Base-by-base conservation (phyloP, 2,329 filamentous ascomycete genomes). In the Cyphellophora attinorum region DNA sequence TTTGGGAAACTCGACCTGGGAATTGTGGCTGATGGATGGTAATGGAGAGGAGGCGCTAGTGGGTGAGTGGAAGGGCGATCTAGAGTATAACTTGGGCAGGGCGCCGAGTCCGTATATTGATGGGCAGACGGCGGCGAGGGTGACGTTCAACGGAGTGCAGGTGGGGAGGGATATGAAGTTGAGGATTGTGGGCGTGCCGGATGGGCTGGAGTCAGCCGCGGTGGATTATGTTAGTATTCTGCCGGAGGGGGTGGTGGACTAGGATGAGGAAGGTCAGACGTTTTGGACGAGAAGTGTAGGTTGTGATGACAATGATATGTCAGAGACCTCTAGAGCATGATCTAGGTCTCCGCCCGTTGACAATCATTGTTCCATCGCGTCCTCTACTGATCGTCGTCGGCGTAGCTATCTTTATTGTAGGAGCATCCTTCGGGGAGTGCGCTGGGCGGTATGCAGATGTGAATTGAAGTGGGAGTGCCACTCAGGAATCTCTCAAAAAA, bases 141-240 rank as follows among this genome's bases (percentile, higher is more conserved):
- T 79, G 25, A 79, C 71, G 1, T 81, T 80, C 41, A 52, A 54
- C 8, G 56, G 53, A 0, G 59, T 80, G 0, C 48, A 60, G 11
- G 56, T 79, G 5, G 47, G 52, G 25, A 64, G 62, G 35, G 75
- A 74, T 0, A 68, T 73, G 43, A 48, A 53, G 35, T 43, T 81
- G 34, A 70, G 60, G 45, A 65, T 81, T 39, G 64, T 72, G 3
- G 76, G 77, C 0, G 59, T 47, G 18, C 67, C 78, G 0, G 61
- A 79, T 52, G 76, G 77, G 0, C 58, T 61, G 16, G 79, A 83
- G 58, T 65, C 65, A 8, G 79, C 79, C 33, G 75, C 79, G 4
- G 35, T 84, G 41, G 79, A 84, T 57, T 83, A 83, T 53, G 55
- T 83, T 27, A 67, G 68, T 3, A 56, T 84, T 31, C 50, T 83